Percentiles rank a stretch among this genome's conserved stretches.
Evolutionary conservation across 2,329 filamentous ascomycete species (phyloP).

Genomic region (Verticillium alfalfae): DNA sequence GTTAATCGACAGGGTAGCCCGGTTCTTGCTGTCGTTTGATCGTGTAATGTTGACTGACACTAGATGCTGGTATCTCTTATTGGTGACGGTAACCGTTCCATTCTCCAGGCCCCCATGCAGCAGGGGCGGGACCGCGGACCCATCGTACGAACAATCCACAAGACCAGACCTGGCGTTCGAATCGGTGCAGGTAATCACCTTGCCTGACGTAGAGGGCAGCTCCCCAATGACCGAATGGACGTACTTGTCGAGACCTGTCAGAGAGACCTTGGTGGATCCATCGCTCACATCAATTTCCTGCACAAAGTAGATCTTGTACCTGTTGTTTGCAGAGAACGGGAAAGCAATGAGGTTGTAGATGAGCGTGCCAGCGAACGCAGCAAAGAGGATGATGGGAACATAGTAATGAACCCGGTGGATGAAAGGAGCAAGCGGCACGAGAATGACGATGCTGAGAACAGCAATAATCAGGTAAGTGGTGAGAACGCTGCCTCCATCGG

Average conservation of each 20-base stretch:
- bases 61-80: slow-evolving; percentile 48
- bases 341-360: slow-evolving; percentile 85
- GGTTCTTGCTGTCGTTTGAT: slow-evolving; percentile 28
- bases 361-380: slow-evolving; percentile 65
- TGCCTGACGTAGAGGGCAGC: slow-evolving; percentile 65
- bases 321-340: slow-evolving; percentile 74
- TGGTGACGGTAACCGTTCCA: slow-evolving; percentile 30
- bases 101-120: slow-evolving; percentile 43
- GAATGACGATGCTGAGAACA: slow-evolving; percentile 61
- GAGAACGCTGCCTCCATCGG: slow-evolving; percentile 72
- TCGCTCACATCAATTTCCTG: slow-evolving; percentile 75
- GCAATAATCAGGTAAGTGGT: slow-evolving; percentile 68
- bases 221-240: slow-evolving; percentile 60
- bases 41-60: slow-evolving; percentile 58
- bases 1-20: slow-evolving; percentile 59
- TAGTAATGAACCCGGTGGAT: slow-evolving; percentile 82
- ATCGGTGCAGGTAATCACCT: slow-evolving; percentile 47
- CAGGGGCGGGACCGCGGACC: slow-evolving; percentile 52
- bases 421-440: slow-evolving; percentile 76
- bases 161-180: slow-evolving; percentile 44
- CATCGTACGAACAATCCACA: slow-evolving; percentile 65
- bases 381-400: slow-evolving; percentile 69
- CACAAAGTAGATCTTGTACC: slow-evolving; percentile 83
- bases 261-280: slow-evolving; percentile 62
- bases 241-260: slow-evolving; percentile 64